Conservation (phyloP, 345 rosid genomes). For the Moringa oleifera region DNA sequence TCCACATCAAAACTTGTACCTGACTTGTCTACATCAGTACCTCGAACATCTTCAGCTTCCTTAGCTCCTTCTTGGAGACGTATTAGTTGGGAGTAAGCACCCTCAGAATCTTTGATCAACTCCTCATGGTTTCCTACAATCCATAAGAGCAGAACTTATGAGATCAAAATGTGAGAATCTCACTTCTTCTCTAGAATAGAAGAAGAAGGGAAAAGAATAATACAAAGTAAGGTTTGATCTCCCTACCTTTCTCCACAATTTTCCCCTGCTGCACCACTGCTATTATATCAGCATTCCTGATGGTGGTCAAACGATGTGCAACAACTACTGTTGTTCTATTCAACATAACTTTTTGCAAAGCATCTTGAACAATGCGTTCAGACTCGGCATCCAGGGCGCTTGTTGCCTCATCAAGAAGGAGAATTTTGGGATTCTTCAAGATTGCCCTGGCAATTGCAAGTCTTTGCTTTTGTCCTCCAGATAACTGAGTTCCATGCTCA, state of each 20-base stretch:
- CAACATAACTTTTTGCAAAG: conserved; percentile 57
- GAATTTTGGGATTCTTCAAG: too few relatives aligned
- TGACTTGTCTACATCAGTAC: too few relatives aligned
- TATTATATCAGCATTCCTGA: conserved; percentile 64
- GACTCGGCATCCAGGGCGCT: conserved; percentile 90
- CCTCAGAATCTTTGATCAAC: conserved; percentile 52
- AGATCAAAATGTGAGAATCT: too few relatives aligned
- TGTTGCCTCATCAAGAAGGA: too few relatives aligned
- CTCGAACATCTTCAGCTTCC: too few relatives aligned
- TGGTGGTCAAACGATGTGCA: conserved; percentile 81
- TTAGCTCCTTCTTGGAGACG: conserved; percentile 54
- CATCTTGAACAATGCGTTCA: conserved; percentile 75
- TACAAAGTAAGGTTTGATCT: too few relatives aligned
- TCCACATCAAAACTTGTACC: not conserved
- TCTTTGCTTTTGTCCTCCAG: too few relatives aligned
- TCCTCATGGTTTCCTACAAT: too few relatives aligned
- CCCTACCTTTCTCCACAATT: conserved; percentile 83
- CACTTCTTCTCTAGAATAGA: too few relatives aligned
- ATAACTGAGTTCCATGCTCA: conserved; percentile 79
- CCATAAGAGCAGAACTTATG: too few relatives aligned
- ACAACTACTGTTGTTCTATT: conserved; percentile 77
- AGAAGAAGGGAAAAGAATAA: too few relatives aligned
- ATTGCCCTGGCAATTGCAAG: too few relatives aligned
- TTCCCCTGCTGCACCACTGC: conserved; percentile 75
- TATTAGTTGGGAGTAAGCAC: conserved; percentile 79